phyloP scores from a whole-genome alignment of 148 eudicot species.

The Chenopodium suecicum region DNA sequence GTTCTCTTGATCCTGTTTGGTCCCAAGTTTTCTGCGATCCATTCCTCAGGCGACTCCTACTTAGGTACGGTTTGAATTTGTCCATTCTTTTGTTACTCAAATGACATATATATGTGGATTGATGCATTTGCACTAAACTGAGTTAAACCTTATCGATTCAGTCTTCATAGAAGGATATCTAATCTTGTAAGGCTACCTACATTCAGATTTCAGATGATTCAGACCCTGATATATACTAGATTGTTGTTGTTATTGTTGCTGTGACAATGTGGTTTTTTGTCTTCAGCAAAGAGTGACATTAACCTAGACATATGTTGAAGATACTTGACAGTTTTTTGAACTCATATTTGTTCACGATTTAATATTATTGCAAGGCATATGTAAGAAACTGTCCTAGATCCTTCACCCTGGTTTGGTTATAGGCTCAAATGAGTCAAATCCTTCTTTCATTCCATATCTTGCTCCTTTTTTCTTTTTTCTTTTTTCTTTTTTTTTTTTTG shows the following conservation, averaged over 20 bases:
- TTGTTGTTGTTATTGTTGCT: not conserved
- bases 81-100: not conserved
- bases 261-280: too few relatives aligned
- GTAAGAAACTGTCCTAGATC: not conserved
- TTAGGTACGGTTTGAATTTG: conserved; percentile 46
- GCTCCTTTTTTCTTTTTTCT: too few relatives aligned
- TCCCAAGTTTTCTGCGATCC: conserved; percentile 78
- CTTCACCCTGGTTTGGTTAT: not conserved
- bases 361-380: not conserved
- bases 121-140: not conserved
- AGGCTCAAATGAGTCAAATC: not conserved
- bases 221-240: not conserved
- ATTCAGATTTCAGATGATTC: too few relatives aligned
- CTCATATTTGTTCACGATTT: too few relatives aligned
- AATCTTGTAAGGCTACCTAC: too few relatives aligned
- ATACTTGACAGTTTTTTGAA: not conserved
- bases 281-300: too few relatives aligned
- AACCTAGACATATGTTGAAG: not conserved
- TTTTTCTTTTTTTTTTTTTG: too few relatives aligned
- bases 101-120: not conserved
- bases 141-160: not conserved
- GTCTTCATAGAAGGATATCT: not conserved
- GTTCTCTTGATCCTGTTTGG: conserved; percentile 79
- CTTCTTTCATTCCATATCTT: not conserved
- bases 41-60: conserved; percentile 69